Evolutionary conservation across 306 rosid species (phyloP).

Genomic region (Prunus persica): DNA sequence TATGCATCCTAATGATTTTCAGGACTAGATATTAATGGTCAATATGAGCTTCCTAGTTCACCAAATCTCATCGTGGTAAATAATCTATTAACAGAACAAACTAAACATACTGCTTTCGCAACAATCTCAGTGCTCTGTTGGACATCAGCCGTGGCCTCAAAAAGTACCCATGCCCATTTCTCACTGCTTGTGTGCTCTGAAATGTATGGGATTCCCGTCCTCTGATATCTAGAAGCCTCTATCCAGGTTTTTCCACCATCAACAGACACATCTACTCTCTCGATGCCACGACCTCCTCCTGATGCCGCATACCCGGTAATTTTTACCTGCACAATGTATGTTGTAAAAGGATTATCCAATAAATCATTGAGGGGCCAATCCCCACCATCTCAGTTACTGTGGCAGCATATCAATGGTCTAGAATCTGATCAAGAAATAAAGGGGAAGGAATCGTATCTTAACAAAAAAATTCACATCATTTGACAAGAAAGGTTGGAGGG

Average conservation of each 20-base stretch:
- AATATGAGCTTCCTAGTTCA: slow-evolving; percentile 5
- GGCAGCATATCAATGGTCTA: background rate
- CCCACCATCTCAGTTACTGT: background rate
- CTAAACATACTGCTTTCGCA: slow-evolving; percentile 80
- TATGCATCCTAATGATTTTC: background rate
- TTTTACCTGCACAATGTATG: slow-evolving; percentile 48
- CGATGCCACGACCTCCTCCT: slow-evolving; percentile 96
- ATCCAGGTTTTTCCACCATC: slow-evolving; percentile 88
- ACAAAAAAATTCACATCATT: background rate
- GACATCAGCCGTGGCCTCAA: slow-evolving; percentile 61
- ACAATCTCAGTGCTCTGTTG: slow-evolving; percentile 56
- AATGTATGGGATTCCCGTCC: slow-evolving; percentile 48
- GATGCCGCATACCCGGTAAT: slow-evolving; percentile 83
- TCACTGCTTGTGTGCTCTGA: slow-evolving; percentile 58
- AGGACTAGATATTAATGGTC: slow-evolving; percentile 4
- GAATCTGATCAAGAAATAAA: background rate
- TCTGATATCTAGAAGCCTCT: slow-evolving; percentile 74
- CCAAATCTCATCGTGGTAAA: background rate
- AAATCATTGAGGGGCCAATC: background rate
- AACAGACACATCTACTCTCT: slow-evolving; percentile 83
- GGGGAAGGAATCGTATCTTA: background rate
- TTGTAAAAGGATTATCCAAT: slow-evolving; percentile 4
- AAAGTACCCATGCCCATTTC: slow-evolving; percentile 99
- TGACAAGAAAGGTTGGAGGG: background rate
- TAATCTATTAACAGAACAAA: slow-evolving; percentile 5